Conservation (phyloP, 2,329 filamentous ascomycete species). For the Tolypocladium capitatum region DNA sequence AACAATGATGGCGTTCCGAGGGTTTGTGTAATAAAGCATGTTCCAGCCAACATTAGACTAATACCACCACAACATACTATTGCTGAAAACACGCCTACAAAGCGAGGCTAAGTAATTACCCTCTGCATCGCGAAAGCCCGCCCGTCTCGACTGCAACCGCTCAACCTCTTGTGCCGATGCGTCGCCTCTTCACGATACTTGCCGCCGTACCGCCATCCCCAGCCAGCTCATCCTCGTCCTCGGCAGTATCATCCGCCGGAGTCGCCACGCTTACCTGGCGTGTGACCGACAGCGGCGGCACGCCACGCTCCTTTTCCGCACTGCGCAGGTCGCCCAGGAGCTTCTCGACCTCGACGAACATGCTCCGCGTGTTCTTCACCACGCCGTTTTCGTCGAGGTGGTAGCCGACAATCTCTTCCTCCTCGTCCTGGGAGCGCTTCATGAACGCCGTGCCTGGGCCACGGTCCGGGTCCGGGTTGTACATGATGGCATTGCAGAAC, state of each 20-base stretch:
- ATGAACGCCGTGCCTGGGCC: constrained; percentile 53
- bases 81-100: not conserved
- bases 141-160: not conserved
- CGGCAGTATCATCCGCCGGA: constrained; percentile 31
- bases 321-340: constrained; percentile 63
- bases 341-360: constrained; percentile 80
- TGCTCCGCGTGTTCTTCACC: constrained; percentile 74
- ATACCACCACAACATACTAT: not conserved
- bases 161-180: constrained; percentile 20
- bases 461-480: constrained; percentile 71
- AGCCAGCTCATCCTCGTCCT: constrained; percentile 35
- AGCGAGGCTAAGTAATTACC: not conserved
- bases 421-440: constrained; percentile 27
- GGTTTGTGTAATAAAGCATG: not conserved
- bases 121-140: not conserved
- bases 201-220: constrained; percentile 24
- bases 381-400: constrained; percentile 72
- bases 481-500: constrained; percentile 98
- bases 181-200: constrained; percentile 22
- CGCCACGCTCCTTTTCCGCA: constrained; percentile 46
- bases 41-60: not conserved
- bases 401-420: constrained; percentile 41
- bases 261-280: constrained; percentile 24
- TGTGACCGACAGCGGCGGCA: constrained; percentile 18
- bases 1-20: not conserved